phyloP scores from a whole-genome alignment of 495 filamentous ascomycete genomes.

The Penicillium ochrochloron region DNA sequence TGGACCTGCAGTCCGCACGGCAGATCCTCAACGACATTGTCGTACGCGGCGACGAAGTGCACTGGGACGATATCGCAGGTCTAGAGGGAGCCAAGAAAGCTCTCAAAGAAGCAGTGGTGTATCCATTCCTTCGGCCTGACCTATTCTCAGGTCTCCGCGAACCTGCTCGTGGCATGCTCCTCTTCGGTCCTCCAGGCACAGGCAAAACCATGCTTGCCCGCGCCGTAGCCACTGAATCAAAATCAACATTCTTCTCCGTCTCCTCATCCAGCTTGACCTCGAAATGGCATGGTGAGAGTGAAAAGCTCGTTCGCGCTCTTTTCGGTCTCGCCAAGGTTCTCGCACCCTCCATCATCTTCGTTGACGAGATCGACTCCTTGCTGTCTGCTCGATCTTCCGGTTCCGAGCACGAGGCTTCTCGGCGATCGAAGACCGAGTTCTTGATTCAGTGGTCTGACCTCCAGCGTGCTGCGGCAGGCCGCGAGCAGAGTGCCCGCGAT shows the following conservation, averaged over 20 bases:
- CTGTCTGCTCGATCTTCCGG: conserved; percentile 81
- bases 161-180: conserved; percentile 90
- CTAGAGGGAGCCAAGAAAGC: conserved; percentile 89
- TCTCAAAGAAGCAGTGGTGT: conserved; percentile 94
- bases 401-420: conserved; percentile 90
- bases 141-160: conserved; percentile 95
- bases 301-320: conserved; percentile 93
- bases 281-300: conserved; percentile 95
- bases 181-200: conserved; percentile 95
- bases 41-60: conserved; percentile 90
- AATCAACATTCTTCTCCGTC: conserved; percentile 97
- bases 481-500: conserved; percentile 70
- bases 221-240: conserved; percentile 92
- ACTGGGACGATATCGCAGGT: conserved; percentile 93
- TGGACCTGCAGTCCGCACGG: conserved; percentile 80
- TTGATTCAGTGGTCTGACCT: conserved; percentile 97
- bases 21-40: conserved; percentile 98
- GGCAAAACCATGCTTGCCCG: conserved; percentile 98
- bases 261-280: conserved; percentile 91
- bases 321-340: conserved; percentile 89
- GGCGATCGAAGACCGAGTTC: conserved; percentile 97
- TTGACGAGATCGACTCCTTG: conserved; percentile 97
- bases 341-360: conserved; percentile 96
- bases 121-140: conserved; percentile 94
- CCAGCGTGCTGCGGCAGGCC: conserved; percentile 86